These are phyloP conservation scores for Cladosporium sp. DNA, from an alignment of 2,329 filamentous ascomycete species.

Conservation along the genomic window DNA sequence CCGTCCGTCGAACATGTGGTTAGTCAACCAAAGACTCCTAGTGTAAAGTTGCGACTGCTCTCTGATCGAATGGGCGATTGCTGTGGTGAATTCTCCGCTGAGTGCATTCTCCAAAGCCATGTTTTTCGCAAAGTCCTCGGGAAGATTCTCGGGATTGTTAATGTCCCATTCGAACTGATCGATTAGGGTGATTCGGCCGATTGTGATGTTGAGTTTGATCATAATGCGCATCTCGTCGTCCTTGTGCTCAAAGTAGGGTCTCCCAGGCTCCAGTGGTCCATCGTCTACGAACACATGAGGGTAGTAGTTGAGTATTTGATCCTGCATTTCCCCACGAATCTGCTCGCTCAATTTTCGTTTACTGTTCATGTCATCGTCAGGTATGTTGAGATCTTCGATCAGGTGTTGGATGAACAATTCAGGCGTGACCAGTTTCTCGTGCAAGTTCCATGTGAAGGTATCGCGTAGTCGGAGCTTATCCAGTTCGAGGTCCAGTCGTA, in stretches of 20 bases:
- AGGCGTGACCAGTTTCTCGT: constrained; percentile 78
- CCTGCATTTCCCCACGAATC: constrained; percentile 76
- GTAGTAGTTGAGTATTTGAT: constrained; percentile 91
- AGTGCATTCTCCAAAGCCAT: constrained; percentile 90
- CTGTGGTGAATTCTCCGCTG: constrained; percentile 92
- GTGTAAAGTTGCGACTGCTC: constrained; percentile 96
- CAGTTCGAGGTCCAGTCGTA: constrained; percentile 90
- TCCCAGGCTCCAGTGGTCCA: constrained; percentile 82
- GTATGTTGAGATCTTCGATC: constrained; percentile 80
- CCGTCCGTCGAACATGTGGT: constrained; percentile 91
- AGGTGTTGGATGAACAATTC: constrained; percentile 86
- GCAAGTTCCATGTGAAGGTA: constrained; percentile 97
- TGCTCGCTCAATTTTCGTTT: constrained; percentile 48
- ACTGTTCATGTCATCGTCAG: constrained; percentile 61
- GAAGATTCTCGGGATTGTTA: constrained; percentile 89
- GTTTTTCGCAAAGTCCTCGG: constrained; percentile 86
- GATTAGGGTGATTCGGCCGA: constrained; percentile 87
- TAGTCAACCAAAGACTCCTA: constrained; percentile 86
- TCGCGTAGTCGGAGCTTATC: constrained; percentile 95
- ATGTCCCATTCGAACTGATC: constrained; percentile 99
- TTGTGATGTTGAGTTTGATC: constrained; percentile 96
- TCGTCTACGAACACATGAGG: constrained; percentile 89
- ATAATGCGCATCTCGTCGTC: constrained; percentile 98
- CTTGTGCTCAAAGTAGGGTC: constrained; percentile 92
- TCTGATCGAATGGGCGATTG: constrained; percentile 95